Conservation (phyloP, 2,329 filamentous ascomycete species). For the Ophiostoma quercus region DNA sequence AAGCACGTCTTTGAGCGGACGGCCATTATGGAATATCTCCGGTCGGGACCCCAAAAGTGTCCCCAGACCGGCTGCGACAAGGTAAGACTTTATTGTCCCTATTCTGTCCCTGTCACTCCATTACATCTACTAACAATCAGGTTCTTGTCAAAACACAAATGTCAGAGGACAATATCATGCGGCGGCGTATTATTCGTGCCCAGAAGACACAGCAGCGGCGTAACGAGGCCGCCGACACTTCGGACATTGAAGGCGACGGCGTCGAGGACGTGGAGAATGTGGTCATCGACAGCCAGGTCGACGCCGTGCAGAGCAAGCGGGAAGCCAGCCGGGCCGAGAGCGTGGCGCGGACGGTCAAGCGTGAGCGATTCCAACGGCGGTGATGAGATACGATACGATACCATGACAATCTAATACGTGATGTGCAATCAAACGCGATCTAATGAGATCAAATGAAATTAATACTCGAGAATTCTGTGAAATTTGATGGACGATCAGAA, state of each 20-base stretch:
- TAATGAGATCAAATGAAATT: neutral
- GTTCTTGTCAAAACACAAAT: slow-evolving; percentile 42
- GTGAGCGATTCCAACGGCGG: slow-evolving; percentile 27
- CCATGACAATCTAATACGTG: neutral
- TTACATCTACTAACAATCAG: slow-evolving; percentile 13
- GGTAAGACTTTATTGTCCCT: slow-evolving; percentile 36
- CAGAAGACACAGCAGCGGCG: slow-evolving; percentile 41
- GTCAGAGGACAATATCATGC: slow-evolving; percentile 50
- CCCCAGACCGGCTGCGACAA: slow-evolving; percentile 60
- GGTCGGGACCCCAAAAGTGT: slow-evolving; percentile 44
- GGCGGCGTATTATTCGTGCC: slow-evolving; percentile 54
- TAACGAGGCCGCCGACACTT: slow-evolving; percentile 39
- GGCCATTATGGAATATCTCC: slow-evolving; percentile 54
- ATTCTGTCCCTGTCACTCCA: neutral
- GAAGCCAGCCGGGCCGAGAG: slow-evolving; percentile 29
- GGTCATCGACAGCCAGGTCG: neutral
- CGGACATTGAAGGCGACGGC: slow-evolving; percentile 31
- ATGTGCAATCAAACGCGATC: neutral
- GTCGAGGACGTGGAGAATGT: slow-evolving; percentile 20
- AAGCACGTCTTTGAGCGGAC: slow-evolving; percentile 66
- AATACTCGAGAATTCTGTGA: neutral
- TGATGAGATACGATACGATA: slow-evolving; percentile 14
- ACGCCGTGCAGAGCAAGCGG: neutral
- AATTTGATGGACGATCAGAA: neutral
- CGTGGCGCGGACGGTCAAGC: slow-evolving; percentile 29